Base-by-base conservation (phyloP, 2,329 filamentous ascomycete genomes). In the Aureobasidium melanogenum region DNA sequence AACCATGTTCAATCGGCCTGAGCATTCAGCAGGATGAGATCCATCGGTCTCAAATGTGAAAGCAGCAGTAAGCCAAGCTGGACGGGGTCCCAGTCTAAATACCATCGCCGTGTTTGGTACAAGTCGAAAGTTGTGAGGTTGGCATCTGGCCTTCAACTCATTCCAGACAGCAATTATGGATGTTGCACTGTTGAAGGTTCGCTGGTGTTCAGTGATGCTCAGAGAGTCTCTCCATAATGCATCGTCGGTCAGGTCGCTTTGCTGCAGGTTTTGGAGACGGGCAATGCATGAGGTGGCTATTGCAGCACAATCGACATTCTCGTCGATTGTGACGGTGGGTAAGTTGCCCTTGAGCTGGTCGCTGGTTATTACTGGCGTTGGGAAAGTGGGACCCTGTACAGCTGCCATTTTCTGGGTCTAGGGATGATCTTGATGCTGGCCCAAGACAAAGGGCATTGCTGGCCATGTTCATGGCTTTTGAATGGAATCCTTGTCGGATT, bases 191-290 rank as follows among this genome's bases (percentile, higher is more conserved):
- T 80, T 77, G n/a, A 81, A 66, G 0, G 83, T 86, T 38, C 76
- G 80, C 26, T 84, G 75, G 36, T 82, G 77, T 78, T 82, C 84
- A 0, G 80, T 79, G 10, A 85, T 67, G 7, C 74, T 78, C 3
- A 86, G 75, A 59, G 85, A 80, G 66, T 86, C 84, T 39, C 83
- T 75, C 82, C 82, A 86, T 5, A 69, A 63, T 2, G 64, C 63
- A 56, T 65, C 65, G 19, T 30, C 30, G 12, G 58, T 55, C 10
- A 64, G 43, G 41, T 64, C 52, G 22, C 44, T 46, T 30, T 63
- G 43, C 24, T 46, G 36, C 12, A 64, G 39, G 8, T 46, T 51
- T 15, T 59, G 10, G 8, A 64, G 63, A 34, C 43, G 47, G 15
- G 41, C 43, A 32, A 64, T 58, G n/a, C 50, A 60, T 5, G 51